Evolutionary conservation across 208 protist genomes (phyloP), one percentile per base, ranked within the genome.

Genomic region (Porcisia deanei): DNA sequence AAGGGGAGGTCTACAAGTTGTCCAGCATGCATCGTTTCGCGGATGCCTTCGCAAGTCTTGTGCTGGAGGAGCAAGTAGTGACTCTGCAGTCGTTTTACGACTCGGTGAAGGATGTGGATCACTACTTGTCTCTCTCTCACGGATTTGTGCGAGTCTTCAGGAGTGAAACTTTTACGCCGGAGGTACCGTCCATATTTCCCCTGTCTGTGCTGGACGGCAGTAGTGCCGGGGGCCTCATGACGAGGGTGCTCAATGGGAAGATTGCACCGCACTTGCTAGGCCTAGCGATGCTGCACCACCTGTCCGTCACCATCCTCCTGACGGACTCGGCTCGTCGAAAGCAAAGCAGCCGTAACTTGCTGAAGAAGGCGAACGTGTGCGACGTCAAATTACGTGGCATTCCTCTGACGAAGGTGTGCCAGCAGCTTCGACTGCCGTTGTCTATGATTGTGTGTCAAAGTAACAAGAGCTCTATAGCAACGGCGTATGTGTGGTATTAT

Each of bases 71-170:
- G 77, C 91, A 96, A 54, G 85, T 74, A 54, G 81, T 96, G 60
- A 88, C 81, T 57, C 73, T 98, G 83, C 88, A 96, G 83, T 81
- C 81, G 22, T 67, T 98, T 20, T 96, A 98, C 83, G 85, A 94
- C 60, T 83, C 94, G 16, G 75, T 92, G 7, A 81, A 78, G 25
- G 75, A 85, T 73, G 65, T 83, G 55, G 92, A 98, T 77, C 30
- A 20, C 41, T 98, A 96, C 83, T 93, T 85, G 22, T 75, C 80
- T 57, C 86, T 91, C 65, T 88, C 89, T 10, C 91, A 90, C 69
- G 94, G 94, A 14, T 98, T 95, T 74, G 92, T 98, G 73, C 91
- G 92, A n/a, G 84, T 98, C 25, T 96, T 95, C 85, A 69, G 14
- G 0, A 87, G 67, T 79, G 70, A 88, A 55, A 41, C 78, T 18